Conservation (phyloP, 2,329 filamentous ascomycete genomes). For the Stagonosporopsis rhizophila region DNA sequence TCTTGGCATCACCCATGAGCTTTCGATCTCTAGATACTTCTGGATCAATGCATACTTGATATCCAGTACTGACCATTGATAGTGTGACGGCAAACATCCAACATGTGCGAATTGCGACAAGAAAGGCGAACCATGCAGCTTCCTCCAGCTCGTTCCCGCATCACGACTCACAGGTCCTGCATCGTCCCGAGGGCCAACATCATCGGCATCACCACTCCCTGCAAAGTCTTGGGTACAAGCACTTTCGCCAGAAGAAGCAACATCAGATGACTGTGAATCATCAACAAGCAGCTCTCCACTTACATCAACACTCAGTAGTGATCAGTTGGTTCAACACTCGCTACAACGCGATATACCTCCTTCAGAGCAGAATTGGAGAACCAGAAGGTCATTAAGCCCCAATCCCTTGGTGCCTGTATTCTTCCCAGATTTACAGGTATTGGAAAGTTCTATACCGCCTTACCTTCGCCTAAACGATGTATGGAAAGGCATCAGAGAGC, state of each 20-base stretch:
- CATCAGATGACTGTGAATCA: not conserved
- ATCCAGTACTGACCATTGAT: slow-evolving; percentile 21
- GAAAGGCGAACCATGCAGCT: slow-evolving; percentile 42
- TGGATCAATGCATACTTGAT: no score
- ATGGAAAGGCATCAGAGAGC: slow-evolving; percentile 38
- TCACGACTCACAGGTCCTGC: slow-evolving; percentile 33
- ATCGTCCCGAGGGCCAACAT: slow-evolving; percentile 9
- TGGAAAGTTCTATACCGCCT: slow-evolving; percentile 26
- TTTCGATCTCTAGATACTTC: not conserved
- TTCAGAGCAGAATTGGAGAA: slow-evolving; percentile 4
- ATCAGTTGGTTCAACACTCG: slow-evolving; percentile 2
- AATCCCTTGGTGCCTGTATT: not conserved
- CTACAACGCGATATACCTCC: slow-evolving; percentile 20
- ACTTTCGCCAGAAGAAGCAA: slow-evolving; percentile 8
- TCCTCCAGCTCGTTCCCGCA: slow-evolving; percentile 41
- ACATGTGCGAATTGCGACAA: slow-evolving; percentile 45
- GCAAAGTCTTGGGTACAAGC: slow-evolving; percentile 14
- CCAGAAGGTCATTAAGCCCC: not conserved
- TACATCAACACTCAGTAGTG: slow-evolving; percentile 6
- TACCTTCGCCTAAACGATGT: slow-evolving; percentile 35
- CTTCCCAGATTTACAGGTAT: slow-evolving; percentile 13
- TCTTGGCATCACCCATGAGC: not conserved
- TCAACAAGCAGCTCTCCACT: not conserved
- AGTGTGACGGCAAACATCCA: slow-evolving; percentile 47
- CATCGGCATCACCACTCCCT: slow-evolving; percentile 15